Evolutionary conservation across 1,284 basidiomycete genomes (phyloP), one percentile per base, ranked within the genome.

Genomic region (Ganoderma lucidum): DNA sequence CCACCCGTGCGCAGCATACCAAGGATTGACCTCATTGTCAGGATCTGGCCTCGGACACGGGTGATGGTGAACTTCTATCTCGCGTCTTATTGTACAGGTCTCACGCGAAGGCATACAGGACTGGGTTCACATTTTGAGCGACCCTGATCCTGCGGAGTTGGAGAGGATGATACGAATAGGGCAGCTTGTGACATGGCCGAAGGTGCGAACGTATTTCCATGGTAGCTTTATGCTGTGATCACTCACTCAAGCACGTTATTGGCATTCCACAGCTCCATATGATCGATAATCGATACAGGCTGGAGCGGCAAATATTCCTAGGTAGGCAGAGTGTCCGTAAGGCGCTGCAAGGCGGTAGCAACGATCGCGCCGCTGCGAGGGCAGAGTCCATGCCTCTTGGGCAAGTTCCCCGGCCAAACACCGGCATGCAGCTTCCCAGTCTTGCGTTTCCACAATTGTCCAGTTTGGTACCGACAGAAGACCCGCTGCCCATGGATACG

Each of bases 121-220:
- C 76, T 97, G 95, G 95, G 80, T 94, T 65, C 88, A 86, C 60
- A 88, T 98, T 55, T 81, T 98, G 53, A 93, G 90, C 56, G 96
- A 98, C 80, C 95, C 96, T 0, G 90, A 93, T 78, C 87, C 88
- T n/a, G 75, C 81, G 17, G 93, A 97, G 78, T 82, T 98, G 59
- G 88, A 87, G 70, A 84, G 95, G 65, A 96, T 97, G 95, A 88
- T 97, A 71, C 83, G 84, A 65, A 93, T 96, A 2, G 96, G 97
- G 4, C 86, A 97, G 81, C 80, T 90, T n/a, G 96, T 95, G n/a
- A 93, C 96, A 28, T 98, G 95, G 95, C 96, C 96, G 0, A 96
- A 96, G 83, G 93, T 97, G 73, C 66, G 81, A 71, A 17, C 15
- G 12, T 56, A 56, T 56, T 35, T 56, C 30, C 53, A 35, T 56